Percentiles rank a stretch among this genome's conserved stretches.
phyloP scores from a whole-genome alignment of 768 basidiomycete genomes.

The Pisolithus albus region DNA sequence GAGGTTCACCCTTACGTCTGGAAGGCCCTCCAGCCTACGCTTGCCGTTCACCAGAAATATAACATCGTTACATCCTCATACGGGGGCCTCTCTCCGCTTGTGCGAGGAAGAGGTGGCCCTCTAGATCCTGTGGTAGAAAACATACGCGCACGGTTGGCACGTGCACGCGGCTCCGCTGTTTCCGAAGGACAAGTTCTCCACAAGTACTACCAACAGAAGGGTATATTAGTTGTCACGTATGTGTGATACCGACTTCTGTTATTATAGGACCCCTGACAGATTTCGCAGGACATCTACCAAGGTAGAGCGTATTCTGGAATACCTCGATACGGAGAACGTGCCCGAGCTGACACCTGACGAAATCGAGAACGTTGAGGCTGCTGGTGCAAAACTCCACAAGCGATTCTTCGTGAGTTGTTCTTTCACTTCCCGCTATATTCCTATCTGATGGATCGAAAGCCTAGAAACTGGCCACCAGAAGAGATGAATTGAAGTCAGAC shows the following conservation, averaged over 20 bases:
- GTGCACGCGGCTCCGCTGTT: conserved; percentile 18
- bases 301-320: conserved; percentile 27
- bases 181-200: conserved; percentile 24
- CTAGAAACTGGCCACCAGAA: conserved; percentile 16
- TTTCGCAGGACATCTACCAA: conserved; percentile 28
- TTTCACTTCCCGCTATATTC: not conserved
- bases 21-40: conserved; percentile 32
- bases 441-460: conserved; percentile 8
- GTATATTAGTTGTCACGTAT: conserved; percentile 27
- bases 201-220: conserved; percentile 26
- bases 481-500: not conserved
- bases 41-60: conserved; percentile 30
- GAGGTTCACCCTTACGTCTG: conserved; percentile 51
- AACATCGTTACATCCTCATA: conserved; percentile 36
- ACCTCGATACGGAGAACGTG: conserved; percentile 23
- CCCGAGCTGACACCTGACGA: conserved; percentile 24
- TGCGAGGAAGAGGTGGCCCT: conserved; percentile 31
- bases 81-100: conserved; percentile 34
- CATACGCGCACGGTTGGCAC: conserved; percentile 26
- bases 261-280: not conserved
- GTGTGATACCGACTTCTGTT: not conserved
- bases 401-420: conserved; percentile 21
- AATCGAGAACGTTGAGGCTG: conserved; percentile 17
- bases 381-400: conserved; percentile 19
- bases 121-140: conserved; percentile 32